Evolutionary conservation across 1,284 basidiomycete genomes (phyloP).

Genomic region (Ustilago loliicola): DNA sequence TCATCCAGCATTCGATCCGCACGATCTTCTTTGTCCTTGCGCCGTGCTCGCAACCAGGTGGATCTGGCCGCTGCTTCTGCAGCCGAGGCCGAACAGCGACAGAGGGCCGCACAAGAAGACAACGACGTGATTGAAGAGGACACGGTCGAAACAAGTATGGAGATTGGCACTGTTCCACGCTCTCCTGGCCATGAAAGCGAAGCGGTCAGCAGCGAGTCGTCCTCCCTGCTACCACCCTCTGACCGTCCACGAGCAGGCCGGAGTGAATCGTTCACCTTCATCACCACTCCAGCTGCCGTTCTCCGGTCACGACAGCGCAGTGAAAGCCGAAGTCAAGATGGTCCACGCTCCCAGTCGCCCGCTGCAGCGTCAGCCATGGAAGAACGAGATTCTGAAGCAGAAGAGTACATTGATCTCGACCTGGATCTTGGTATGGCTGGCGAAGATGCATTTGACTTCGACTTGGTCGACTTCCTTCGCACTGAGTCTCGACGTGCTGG

Average conservation of each 20-base stretch:
- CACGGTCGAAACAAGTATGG: constrained; percentile 30
- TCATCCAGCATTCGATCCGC: constrained; percentile 34
- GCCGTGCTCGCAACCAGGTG: background rate
- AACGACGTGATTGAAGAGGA: constrained; percentile 24
- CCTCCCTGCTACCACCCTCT: constrained; percentile 15
- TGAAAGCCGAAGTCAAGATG: constrained; percentile 21
- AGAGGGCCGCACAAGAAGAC: constrained; percentile 4
- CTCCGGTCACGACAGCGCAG: constrained; percentile 36
- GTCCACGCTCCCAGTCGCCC: constrained; percentile 14
- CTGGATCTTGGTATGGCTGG: constrained; percentile 40
- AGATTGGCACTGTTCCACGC: constrained; percentile 24
- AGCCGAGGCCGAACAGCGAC: background rate
- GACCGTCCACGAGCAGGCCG: constrained; percentile 23
- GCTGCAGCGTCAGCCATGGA: background rate
- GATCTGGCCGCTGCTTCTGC: background rate
- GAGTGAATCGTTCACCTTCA: constrained; percentile 43
- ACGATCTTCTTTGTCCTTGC: constrained; percentile 25
- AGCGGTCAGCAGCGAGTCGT: background rate
- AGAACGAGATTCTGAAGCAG: constrained; percentile 24
- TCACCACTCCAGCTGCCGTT: constrained; percentile 43
- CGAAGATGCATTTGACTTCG: constrained; percentile 41
- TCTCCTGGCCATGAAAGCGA: background rate
- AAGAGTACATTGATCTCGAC: constrained; percentile 45
- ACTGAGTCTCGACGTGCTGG: constrained; percentile 22
- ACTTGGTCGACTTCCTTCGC: constrained; percentile 39